Base-by-base conservation (phyloP, 768 basidiomycete genomes). In the Phanerochaete carnosa region DNA sequence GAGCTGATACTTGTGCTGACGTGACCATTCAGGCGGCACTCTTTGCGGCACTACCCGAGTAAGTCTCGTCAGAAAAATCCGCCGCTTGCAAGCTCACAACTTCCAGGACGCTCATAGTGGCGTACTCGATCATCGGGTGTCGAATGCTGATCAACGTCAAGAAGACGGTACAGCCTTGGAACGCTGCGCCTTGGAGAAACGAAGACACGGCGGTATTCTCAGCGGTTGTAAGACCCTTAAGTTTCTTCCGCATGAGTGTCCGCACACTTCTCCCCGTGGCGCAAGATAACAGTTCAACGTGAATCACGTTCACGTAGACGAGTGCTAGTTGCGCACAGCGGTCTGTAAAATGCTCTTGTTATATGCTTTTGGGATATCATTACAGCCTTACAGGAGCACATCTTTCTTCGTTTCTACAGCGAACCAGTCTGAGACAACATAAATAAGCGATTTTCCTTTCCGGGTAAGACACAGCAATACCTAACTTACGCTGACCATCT, bases 141-240 rank as follows among this genome's bases (percentile, higher is more conserved):
- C 60, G 60, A 4, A 61, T 61, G 57, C 57, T 59, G 62, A 23
- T 62, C 28, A 62, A 62, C 35, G 58, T 62, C 52, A 51, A 30
- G 11, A 58, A 55, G 35, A 8, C 28, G 13, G 16, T 43, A 7
- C 37, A 47, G 16, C 57, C 57, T 3, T 54, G 52, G 45, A 35
- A 33, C 4, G 57, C 53, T 8, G 50, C 54, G 32, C 62, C 62
- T 5, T 58, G 62, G 62, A 30, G 57, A 49, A 45, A 58, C 37
- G 25, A 56, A 47, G 53, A 54, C 16, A 51, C 23, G 5, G 57
- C 51, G 12, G 39, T 55, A 16, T 37, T 58, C 25, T 62, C 62
- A 2, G 53, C 56, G 22, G 39, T 59, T 19, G 39, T 43, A 9
- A 43, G 19, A 43, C 19, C 39, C 8, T 19, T 43, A 19, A 43